A percentile compares a stretch with the other conserved stretches of the same genome.
Evolutionary conservation across 2,329 filamentous ascomycete species (phyloP).

Genomic region (Geoglossum cookeanum): DNA sequence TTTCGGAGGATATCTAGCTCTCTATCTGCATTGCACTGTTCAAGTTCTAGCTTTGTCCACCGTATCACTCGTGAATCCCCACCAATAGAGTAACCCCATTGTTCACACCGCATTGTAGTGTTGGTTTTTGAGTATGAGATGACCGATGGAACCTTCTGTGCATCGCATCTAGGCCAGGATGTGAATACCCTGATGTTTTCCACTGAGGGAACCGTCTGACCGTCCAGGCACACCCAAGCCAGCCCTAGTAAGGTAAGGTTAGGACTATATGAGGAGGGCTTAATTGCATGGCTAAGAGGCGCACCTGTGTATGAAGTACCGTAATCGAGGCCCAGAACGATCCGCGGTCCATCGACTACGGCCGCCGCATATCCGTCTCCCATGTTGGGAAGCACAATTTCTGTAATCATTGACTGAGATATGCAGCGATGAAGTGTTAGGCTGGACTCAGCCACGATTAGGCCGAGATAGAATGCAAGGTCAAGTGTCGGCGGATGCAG

Average conservation of each 20-base stretch:
- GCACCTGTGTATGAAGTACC: conserved; percentile 4
- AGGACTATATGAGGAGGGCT: neutral
- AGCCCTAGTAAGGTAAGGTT: neutral
- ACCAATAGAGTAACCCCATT: conserved; percentile 1
- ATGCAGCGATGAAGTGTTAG: too few species aligned
- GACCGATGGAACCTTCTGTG: neutral
- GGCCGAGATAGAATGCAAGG: too few species aligned
- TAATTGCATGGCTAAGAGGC: neutral
- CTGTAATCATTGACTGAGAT: too few species aligned
- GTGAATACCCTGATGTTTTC: neutral
- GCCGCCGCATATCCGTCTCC: too few species aligned
- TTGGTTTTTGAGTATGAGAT: neutral
- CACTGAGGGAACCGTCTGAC: neutral
- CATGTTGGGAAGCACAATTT: too few species aligned
- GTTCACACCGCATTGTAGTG: neutral
- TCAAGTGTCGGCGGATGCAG: too few species aligned
- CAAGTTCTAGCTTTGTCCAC: conserved; percentile 5
- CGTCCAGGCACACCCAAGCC: neutral
- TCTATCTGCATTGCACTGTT: neutral
- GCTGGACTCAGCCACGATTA: too few species aligned
- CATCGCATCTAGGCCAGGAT: neutral
- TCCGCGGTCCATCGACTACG: neutral
- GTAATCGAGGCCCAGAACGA: conserved; percentile 5
- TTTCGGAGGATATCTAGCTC: neutral
- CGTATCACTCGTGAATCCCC: neutral